phyloP scores from a whole-genome alignment of 345 rosid genomes.

The Capsella bursapastoris region DNA sequence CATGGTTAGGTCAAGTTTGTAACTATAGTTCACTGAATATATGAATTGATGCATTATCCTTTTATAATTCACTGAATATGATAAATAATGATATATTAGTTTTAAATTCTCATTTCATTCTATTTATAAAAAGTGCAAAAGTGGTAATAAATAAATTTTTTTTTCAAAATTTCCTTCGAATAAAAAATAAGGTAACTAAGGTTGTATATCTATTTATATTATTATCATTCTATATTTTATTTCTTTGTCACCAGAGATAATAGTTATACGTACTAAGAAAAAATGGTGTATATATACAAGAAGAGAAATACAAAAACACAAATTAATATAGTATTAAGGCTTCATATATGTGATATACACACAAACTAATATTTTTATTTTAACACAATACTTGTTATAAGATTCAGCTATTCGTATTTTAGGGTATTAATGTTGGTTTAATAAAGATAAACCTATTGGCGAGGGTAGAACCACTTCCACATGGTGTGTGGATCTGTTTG shows the following conservation, averaged over 20 bases:
- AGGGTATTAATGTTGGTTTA: not conserved
- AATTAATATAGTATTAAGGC: not conserved
- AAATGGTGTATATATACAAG: not conserved
- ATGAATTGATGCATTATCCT: not conserved
- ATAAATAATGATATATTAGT: not conserved
- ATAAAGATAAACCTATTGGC: slow-evolving; percentile 4
- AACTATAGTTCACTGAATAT: slow-evolving; percentile 24
- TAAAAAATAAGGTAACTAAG: not conserved
- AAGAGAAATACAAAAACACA: not conserved
- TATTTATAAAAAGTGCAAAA: not conserved
- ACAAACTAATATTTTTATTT: not conserved
- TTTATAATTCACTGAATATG: slow-evolving; percentile 12
- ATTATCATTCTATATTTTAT: not conserved
- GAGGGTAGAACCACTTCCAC: slow-evolving; percentile 36
- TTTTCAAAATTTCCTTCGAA: not conserved
- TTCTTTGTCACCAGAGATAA: not conserved
- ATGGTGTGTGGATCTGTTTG: slow-evolving; percentile 38
- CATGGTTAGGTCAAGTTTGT: slow-evolving; percentile 40
- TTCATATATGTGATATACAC: not conserved
- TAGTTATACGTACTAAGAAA: not conserved
- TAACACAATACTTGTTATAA: not conserved
- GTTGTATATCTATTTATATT: not conserved
- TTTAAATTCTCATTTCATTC: not conserved
- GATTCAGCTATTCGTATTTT: not conserved
- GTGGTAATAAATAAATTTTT: not conserved